These are phyloP conservation scores for Populus ilicifolia DNA, from an alignment of 345 rosid genomes.

Conservation along the genomic window DNA sequence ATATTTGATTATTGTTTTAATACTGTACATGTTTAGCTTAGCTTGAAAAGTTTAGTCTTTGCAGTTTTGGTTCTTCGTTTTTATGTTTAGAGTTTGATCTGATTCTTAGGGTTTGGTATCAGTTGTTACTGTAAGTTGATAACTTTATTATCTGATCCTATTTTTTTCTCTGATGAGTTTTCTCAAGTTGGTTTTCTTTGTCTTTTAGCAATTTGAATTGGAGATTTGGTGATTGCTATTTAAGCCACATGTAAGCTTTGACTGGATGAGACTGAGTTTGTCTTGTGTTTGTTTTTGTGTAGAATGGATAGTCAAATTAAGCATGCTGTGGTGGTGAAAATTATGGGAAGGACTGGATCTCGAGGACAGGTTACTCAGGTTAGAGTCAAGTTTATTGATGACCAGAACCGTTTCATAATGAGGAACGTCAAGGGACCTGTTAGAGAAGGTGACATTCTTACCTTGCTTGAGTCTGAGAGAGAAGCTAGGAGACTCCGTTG, in stretches of 20 bases:
- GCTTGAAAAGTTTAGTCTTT: too few relatives aligned
- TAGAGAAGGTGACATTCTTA: slow-evolving; percentile 17
- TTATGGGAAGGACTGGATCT: slow-evolving; percentile 19
- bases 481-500: slow-evolving; percentile 22
- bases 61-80: too few relatives aligned
- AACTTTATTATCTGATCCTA: not conserved
- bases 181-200: not conserved
- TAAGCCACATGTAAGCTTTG: not conserved
- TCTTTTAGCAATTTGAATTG: not conserved
- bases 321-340: slow-evolving; percentile 16
- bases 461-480: slow-evolving; percentile 16
- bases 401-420: slow-evolving; percentile 12
- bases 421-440: slow-evolving; percentile 21
- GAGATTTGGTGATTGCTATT: not conserved
- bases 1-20: too few relatives aligned
- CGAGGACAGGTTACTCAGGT: slow-evolving; percentile 23
- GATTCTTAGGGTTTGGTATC: not conserved
- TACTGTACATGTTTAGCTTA: too few relatives aligned
- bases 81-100: too few relatives aligned
- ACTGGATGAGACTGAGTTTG: not conserved
- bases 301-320: slow-evolving; percentile 5
- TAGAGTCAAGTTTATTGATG: slow-evolving; percentile 14
- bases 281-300: not conserved
- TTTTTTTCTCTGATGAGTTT: not conserved
- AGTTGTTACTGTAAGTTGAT: not conserved